Conservation (phyloP, 352 stramenopile species). For the Globisporangium nagaii region DNA sequence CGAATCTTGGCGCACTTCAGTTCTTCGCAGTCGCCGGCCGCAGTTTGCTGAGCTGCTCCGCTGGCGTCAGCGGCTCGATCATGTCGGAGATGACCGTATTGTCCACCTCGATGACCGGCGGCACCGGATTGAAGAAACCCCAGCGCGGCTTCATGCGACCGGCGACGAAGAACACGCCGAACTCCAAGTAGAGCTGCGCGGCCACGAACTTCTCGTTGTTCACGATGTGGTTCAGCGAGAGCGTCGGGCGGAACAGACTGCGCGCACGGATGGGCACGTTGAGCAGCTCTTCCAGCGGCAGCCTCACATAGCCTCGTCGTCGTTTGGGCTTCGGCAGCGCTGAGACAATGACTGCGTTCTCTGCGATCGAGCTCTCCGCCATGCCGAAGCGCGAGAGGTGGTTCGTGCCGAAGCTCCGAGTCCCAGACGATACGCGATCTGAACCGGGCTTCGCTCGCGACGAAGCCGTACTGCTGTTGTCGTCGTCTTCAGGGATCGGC, state of each 20-base stretch:
- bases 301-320: constrained; percentile 3
- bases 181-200: constrained; percentile 4
- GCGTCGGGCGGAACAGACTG: background rate
- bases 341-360: background rate
- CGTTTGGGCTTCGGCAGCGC: background rate
- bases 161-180: constrained; percentile 6
- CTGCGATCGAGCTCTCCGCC: background rate
- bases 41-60: constrained; percentile 4
- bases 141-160: constrained; percentile 5
- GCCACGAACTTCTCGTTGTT: constrained; percentile 7
- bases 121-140: constrained; percentile 5
- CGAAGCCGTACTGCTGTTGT: background rate
- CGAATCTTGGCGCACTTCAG: background rate
- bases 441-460: background rate
- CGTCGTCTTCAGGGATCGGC: background rate
- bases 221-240: constrained; percentile 5
- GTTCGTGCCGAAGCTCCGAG: background rate
- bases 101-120: constrained; percentile 3
- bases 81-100: constrained; percentile 6
- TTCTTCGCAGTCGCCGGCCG: background rate
- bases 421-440: background rate
- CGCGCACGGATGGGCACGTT: constrained; percentile 2
- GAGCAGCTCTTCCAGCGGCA: constrained; percentile 7
- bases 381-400: background rate
- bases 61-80: background rate